Base-by-base conservation (phyloP, 2,329 filamentous ascomycete species). In the Fusarium concolor region DNA sequence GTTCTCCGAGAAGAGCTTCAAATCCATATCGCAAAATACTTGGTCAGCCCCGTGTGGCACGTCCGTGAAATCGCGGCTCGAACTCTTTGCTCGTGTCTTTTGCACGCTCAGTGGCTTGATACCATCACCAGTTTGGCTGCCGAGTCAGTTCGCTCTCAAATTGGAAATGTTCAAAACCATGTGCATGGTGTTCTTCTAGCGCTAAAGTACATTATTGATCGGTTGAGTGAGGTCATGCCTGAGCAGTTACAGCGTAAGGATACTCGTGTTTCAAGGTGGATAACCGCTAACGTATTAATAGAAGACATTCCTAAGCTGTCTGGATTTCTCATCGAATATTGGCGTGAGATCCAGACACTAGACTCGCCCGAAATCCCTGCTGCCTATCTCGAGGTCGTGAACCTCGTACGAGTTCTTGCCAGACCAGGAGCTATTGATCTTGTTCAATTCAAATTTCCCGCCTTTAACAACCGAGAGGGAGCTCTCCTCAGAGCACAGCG, bases 21-120 rank as follows among this genome's bases (percentile, higher is more conserved):
- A 69, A 72, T 77, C 5, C 83, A 86, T 45, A 87, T 95, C 10
- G 77, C 85, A 9, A 83, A 82, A 41, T 89, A 94, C 55, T 82
- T 93, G 5, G 85, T 83, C 12, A 93, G 90, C 65, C 85, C 85
- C 1, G 86, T 93, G 18, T 96, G 93, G 93, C 91, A 94, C 74
- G 87, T 96, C 9, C 85, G 93, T 49, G 92, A 95, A 71, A 93
- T 94, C 76, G 91, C 92, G 1, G 92, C 92, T 0, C 85, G 91
- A 17, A 92, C 92, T 1, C 81, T 92, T 14, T 89, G 87, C 73
- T 89, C 88, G 0, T 88, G 90, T 63, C 78, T 90, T 22, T 76
- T 89, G 3, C 81, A 83, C 18, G 77, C 82, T 5, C 77, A 81
- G 24, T 89, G 86, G 85, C 74, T 85, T 1, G 70, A 71, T 11